These are phyloP conservation scores for Hemisphaericaspora xylofermentans DNA, from an alignment of 1,139 yeast genomes.

Conservation along the genomic window DNA sequence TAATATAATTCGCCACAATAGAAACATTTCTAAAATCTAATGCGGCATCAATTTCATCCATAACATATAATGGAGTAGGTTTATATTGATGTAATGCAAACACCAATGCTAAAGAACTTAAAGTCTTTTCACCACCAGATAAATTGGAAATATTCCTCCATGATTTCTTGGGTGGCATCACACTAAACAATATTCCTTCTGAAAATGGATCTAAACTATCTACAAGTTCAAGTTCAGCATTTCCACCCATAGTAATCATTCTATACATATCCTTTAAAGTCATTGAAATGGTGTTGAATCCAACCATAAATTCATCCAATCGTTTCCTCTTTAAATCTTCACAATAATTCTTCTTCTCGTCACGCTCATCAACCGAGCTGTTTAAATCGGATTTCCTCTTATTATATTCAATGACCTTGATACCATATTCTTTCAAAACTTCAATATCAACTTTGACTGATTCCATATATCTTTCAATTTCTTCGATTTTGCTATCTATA, in stretches of 20 bases:
- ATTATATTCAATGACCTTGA: slow-evolving; percentile 62
- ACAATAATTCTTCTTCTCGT: slow-evolving; percentile 57
- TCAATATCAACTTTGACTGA: slow-evolving; percentile 69
- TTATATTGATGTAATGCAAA: slow-evolving; percentile 95
- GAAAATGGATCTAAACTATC: slow-evolving; percentile 98
- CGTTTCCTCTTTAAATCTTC: slow-evolving; percentile 75
- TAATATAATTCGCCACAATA: slow-evolving; percentile 94
- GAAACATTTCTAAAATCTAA: slow-evolving; percentile 95
- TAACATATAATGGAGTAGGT: slow-evolving; percentile 96
- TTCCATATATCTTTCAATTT: slow-evolving; percentile 56
- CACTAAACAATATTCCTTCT: slow-evolving; percentile 94
- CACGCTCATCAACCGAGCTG: slow-evolving; percentile 65
- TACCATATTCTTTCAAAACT: slow-evolving; percentile 73
- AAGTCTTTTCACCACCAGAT: slow-evolving; percentile 97
- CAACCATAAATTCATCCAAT: slow-evolving; percentile 88
- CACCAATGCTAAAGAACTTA: slow-evolving; percentile 91
- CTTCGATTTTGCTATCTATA: slow-evolving; percentile 53
- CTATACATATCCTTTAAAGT: slow-evolving; percentile 96
- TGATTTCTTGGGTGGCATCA: slow-evolving; percentile 98
- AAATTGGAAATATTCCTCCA: slow-evolving; percentile 95
- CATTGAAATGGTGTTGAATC: slow-evolving; percentile 82
- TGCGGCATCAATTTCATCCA: slow-evolving; percentile 99
- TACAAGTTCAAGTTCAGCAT: slow-evolving; percentile 93
- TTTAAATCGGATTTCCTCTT: slow-evolving; percentile 66
- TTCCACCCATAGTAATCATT: slow-evolving; percentile 99